Conservation (phyloP, 306 rosid species). For the Abrus precatorius region DNA sequence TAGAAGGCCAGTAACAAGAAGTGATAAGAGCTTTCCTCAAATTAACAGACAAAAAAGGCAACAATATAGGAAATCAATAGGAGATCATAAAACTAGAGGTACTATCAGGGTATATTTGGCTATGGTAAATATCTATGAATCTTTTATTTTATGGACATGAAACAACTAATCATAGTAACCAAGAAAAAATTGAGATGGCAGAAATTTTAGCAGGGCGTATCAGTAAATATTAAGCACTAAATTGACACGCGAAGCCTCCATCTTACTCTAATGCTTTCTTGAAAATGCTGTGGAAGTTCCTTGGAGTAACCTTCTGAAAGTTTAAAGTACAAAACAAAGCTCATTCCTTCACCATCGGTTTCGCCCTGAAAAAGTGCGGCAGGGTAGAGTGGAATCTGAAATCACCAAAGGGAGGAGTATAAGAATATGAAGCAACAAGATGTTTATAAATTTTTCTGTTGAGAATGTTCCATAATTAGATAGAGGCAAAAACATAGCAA, state of each 20-base stretch:
- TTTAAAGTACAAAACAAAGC: conserved; percentile 90
- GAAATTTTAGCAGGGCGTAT: conserved; percentile 7
- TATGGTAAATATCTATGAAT: background rate
- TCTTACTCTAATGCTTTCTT: conserved; percentile 90
- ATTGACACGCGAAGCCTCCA: conserved; percentile 46
- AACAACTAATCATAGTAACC: conserved; percentile 9
- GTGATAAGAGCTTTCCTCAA: conserved; percentile 20
- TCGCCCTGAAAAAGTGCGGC: conserved; percentile 89
- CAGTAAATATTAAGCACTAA: background rate
- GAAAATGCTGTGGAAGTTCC: conserved; percentile 83
- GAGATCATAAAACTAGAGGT: background rate
- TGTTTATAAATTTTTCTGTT: background rate
- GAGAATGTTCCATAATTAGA: conserved; percentile 10
- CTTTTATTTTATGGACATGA: background rate
- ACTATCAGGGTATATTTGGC: conserved; percentile 25
- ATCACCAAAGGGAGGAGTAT: conserved; percentile 44
- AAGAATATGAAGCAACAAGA: conserved; percentile 28
- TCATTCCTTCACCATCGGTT: conserved; percentile 95
- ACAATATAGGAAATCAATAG: conserved; percentile 10
- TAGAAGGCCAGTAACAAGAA: conserved; percentile 7
- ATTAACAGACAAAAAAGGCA: conserved; percentile 31
- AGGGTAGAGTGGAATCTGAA: conserved; percentile 90
- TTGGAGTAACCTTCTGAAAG: conserved; percentile 80
- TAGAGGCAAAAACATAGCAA: background rate
- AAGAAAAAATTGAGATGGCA: background rate